These are phyloP conservation scores for Clavariopsis aquatica DNA, from an alignment of 495 filamentous ascomycete genomes.

Conservation along the genomic window DNA sequence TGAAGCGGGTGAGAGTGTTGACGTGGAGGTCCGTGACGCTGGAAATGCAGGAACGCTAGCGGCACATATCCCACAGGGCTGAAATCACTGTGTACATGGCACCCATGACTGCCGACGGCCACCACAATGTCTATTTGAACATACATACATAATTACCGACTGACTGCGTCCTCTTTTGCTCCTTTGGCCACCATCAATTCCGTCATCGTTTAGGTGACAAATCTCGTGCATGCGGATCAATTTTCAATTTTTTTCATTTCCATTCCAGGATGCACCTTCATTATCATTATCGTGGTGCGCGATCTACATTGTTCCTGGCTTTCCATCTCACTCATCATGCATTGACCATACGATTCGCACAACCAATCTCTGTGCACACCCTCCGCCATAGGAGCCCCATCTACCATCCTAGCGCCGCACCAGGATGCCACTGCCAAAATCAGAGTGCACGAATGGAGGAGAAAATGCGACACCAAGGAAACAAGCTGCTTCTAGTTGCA, in stretches of 20 bases:
- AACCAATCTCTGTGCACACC: conserved; percentile 28
- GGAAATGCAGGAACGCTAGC: background rate
- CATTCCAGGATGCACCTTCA: conserved; percentile 9
- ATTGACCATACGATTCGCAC: conserved; percentile 17
- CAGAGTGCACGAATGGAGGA: conserved; percentile 13
- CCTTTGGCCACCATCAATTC: too few species aligned
- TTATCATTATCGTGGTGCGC: conserved; percentile 25
- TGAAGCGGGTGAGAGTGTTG: conserved; percentile 4
- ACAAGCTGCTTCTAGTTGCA: conserved; percentile 26
- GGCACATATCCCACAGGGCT: conserved; percentile 12
- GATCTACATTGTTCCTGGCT: conserved; percentile 20
- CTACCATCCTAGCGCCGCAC: conserved; percentile 32
- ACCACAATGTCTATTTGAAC: background rate
- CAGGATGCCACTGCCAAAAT: conserved; percentile 21
- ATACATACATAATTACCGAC: too few species aligned
- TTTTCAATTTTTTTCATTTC: conserved; percentile 4
- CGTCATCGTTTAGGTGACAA: too few species aligned
- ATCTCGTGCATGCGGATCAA: background rate
- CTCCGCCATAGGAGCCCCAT: conserved; percentile 16
- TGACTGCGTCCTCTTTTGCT: too few species aligned
- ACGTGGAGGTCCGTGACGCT: conserved; percentile 11
- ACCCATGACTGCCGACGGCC: too few species aligned
- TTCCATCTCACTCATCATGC: conserved; percentile 15
- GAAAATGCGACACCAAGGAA: conserved; percentile 19
- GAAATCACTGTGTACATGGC: conserved; percentile 3